Evolutionary conservation across 805 yeast genomes (phyloP).

Genomic region (Kodamaea laetipori): DNA sequence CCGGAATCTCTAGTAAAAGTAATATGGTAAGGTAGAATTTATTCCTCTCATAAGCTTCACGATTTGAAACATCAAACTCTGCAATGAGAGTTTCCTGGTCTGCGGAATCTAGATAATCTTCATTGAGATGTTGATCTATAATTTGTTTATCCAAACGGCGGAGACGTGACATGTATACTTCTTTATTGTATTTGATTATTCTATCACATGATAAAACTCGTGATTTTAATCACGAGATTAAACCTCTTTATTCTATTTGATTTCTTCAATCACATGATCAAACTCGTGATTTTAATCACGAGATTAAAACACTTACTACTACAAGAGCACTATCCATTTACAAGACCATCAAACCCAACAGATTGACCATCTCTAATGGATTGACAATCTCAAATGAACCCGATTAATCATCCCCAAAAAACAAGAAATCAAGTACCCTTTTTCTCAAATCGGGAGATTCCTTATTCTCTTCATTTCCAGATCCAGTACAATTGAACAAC

Average conservation of each 20-base stretch:
- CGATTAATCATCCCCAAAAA: too few species aligned
- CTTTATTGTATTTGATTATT: background rate
- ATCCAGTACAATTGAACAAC: too few species aligned
- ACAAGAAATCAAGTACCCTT: too few species aligned
- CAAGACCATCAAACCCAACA: too few species aligned
- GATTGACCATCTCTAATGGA: too few species aligned
- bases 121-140: slow-evolving; percentile 19
- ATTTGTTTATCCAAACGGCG: slow-evolving; percentile 25
- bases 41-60: slow-evolving; percentile 11
- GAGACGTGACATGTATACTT: slow-evolving; percentile 23
- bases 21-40: slow-evolving; percentile 16
- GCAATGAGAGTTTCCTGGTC: slow-evolving; percentile 26
- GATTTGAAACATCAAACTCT: slow-evolving; percentile 19
- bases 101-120: slow-evolving; percentile 21
- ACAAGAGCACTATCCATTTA: too few species aligned
- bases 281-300: background rate
- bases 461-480: too few species aligned
- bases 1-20: slow-evolving; percentile 14
- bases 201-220: background rate
- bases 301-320: too few species aligned
- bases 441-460: too few species aligned
- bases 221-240: background rate
- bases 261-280: background rate
- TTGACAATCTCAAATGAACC: too few species aligned
- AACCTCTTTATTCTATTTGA: too few species aligned